These are phyloP conservation scores for Ophioceras dolichostomum DNA, from an alignment of 2,329 filamentous ascomycete genomes.

Conservation along the genomic window DNA sequence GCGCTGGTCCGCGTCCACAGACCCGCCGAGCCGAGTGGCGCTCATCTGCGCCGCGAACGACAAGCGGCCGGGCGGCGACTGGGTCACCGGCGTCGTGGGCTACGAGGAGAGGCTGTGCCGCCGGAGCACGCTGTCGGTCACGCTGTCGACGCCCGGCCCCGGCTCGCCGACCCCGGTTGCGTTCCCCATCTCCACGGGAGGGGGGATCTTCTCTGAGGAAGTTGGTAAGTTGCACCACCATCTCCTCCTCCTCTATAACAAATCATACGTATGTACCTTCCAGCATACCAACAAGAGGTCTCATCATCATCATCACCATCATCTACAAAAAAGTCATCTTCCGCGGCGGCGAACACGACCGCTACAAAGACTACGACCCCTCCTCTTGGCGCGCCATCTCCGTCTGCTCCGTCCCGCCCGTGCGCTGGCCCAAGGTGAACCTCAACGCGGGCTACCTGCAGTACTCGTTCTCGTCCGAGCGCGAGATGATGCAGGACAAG, in stretches of 20 bases:
- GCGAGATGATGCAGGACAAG: constrained; percentile 60
- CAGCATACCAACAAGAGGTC: too few species aligned
- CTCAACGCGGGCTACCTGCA: constrained; percentile 44
- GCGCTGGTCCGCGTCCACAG: constrained; percentile 29
- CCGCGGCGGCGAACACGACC: constrained; percentile 56
- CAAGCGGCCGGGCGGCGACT: constrained; percentile 65
- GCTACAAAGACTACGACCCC: constrained; percentile 44
- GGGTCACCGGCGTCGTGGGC: constrained; percentile 51
- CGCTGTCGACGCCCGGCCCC: constrained; percentile 48
- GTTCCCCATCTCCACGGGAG: constrained; percentile 60
- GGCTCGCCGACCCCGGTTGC: constrained; percentile 33
- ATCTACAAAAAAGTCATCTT: constrained; percentile 49
- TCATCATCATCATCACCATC: too few species aligned
- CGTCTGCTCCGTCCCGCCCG: constrained; percentile 62
- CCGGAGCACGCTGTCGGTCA: constrained; percentile 60
- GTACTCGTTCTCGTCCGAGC: constrained; percentile 62
- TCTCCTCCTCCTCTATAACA: too few species aligned
- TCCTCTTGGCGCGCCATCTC: constrained; percentile 46
- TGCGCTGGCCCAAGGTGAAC: constrained; percentile 56
- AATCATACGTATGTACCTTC: too few species aligned
- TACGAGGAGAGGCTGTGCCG: constrained; percentile 65
- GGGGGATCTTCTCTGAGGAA: constrained; percentile 56
- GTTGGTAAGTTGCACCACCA: too few species aligned
- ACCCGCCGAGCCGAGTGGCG: constrained; percentile 36
- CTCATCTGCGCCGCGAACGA: constrained; percentile 68